phyloP scores from a whole-genome alignment of 768 basidiomycete species.

The Mycena maculata region DNA sequence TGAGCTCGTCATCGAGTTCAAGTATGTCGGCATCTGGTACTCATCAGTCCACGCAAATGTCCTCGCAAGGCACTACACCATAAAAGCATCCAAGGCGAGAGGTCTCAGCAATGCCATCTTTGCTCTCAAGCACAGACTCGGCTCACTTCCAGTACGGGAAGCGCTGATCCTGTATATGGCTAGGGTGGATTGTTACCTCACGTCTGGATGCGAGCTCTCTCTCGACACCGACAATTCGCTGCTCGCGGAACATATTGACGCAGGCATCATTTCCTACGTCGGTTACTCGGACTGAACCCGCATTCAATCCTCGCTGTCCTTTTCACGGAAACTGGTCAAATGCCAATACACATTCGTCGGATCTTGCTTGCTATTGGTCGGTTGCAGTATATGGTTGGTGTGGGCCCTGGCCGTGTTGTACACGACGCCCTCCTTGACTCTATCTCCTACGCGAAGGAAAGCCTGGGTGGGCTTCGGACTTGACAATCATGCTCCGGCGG shows the following conservation, averaged over 20 bases:
- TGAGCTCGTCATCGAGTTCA: constrained; percentile 15
- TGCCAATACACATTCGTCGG: constrained; percentile 21
- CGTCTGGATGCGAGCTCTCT: background rate
- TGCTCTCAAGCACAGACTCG: background rate
- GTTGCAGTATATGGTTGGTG: background rate
- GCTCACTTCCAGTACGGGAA: constrained; percentile 1
- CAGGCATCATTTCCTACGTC: constrained; percentile 4
- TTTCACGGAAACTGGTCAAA: constrained; percentile 23
- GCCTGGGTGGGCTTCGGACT: background rate
- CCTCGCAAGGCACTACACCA: constrained; percentile 8
- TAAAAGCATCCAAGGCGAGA: too few relatives aligned
- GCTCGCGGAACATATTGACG: background rate
- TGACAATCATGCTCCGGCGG: background rate
- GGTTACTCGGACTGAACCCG: background rate
- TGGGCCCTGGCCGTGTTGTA: background rate
- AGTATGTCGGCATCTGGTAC: constrained; percentile 33
- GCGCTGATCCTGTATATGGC: background rate
- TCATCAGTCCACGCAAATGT: constrained; percentile 7
- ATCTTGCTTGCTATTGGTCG: constrained; percentile 6
- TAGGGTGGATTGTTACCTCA: background rate
- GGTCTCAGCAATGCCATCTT: background rate
- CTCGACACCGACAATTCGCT: background rate
- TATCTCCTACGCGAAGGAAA: background rate
- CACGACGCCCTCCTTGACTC: background rate
- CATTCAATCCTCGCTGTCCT: constrained; percentile 6